A percentile compares a stretch with the other conserved stretches of the same genome.
phyloP scores from a whole-genome alignment of 352 stramenopile genomes.

The Phytophthora vignae region DNA sequence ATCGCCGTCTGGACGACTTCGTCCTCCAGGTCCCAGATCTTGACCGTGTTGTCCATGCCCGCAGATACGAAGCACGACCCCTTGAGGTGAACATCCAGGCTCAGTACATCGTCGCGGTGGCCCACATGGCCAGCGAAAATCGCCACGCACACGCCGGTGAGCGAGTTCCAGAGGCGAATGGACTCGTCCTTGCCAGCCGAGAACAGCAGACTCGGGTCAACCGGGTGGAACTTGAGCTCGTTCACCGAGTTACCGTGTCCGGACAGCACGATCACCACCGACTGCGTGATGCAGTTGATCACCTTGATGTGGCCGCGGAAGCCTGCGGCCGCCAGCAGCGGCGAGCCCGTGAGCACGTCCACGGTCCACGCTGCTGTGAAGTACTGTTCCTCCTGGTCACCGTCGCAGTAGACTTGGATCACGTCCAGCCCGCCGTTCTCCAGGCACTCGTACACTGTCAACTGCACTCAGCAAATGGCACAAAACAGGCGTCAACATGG shows the following conservation, averaged over 20 bases:
- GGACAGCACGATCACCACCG: conserved; percentile 77
- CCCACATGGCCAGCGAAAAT: conserved; percentile 94
- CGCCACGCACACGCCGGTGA: conserved; percentile 85
- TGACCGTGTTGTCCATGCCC: conserved; percentile 95
- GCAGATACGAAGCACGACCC: conserved; percentile 90
- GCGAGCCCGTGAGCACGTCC: conserved; percentile 71
- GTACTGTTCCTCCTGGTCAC: conserved; percentile 82
- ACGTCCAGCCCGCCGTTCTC: conserved; percentile 79
- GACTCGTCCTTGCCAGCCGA: conserved; percentile 94
- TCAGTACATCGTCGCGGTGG: conserved; percentile 92
- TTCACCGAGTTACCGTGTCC: conserved; percentile 94
- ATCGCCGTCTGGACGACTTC: conserved; percentile 78
- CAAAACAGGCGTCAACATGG: background rate
- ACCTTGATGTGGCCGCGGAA: conserved; percentile 86
- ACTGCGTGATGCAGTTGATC: conserved; percentile 84
- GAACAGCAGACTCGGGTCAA: conserved; percentile 90
- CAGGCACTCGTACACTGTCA: conserved; percentile 83
- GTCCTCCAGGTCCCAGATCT: conserved; percentile 93
- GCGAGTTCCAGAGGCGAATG: conserved; percentile 94
- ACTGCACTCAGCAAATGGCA: conserved; percentile 32
- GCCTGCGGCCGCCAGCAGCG: conserved; percentile 75
- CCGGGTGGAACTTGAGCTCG: conserved; percentile 92
- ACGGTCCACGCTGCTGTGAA: conserved; percentile 84
- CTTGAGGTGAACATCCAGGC: conserved; percentile 88
- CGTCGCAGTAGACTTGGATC: conserved; percentile 82